phyloP scores from a whole-genome alignment of 257 asterid species.

The Asclepias syriaca region DNA sequence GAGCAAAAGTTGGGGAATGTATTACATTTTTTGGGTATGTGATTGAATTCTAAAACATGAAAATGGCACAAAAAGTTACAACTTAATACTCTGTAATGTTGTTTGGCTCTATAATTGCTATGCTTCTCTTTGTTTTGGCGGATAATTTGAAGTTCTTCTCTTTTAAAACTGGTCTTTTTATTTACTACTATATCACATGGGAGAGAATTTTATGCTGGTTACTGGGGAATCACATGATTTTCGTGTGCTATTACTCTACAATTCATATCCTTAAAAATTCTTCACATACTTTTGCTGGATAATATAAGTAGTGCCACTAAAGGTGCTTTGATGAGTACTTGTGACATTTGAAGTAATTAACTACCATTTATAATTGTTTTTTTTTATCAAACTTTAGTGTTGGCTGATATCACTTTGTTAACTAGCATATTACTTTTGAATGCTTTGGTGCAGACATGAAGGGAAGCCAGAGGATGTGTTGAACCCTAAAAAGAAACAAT shows the following conservation, averaged over 20 bases:
- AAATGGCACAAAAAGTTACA: neutral
- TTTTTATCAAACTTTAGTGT: neutral
- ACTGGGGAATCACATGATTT: neutral
- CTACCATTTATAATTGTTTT: neutral
- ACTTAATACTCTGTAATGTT: neutral
- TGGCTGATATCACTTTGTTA: neutral
- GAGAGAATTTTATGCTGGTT: neutral
- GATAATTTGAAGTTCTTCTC: neutral
- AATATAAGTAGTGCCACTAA: neutral
- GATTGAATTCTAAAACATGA: constrained; percentile 1
- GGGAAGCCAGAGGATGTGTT: constrained; percentile 89
- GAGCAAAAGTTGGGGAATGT: constrained; percentile 76
- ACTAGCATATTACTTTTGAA: neutral
- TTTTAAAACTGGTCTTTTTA: neutral
- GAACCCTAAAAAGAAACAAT: constrained; percentile 96
- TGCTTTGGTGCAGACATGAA: constrained; percentile 44
- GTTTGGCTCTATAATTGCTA: neutral
- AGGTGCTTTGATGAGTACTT: neutral
- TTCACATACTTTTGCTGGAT: neutral
- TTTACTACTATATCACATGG: neutral
- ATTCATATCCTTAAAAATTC: neutral
- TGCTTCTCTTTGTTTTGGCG: neutral
- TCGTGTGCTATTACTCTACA: neutral
- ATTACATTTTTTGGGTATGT: constrained; percentile 70
- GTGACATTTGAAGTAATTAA: neutral